Percentiles rank a stretch among this genome's conserved stretches.
These are phyloP conservation scores for Epithemia pelagica DNA, from an alignment of 108 stramenopile genomes.

Conservation along the genomic window DNA sequence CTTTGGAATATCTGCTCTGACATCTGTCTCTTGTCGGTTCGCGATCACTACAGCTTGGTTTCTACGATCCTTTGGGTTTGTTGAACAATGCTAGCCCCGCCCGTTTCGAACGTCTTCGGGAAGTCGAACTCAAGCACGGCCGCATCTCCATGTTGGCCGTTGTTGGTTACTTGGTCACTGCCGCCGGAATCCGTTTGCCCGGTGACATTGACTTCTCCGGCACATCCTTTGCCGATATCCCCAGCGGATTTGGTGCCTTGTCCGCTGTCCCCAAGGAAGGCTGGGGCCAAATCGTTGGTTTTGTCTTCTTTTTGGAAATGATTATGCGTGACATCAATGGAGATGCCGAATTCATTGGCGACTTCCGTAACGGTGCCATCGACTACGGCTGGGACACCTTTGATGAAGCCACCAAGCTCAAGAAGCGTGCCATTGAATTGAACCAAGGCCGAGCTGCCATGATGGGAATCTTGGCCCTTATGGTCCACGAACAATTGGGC, in stretches of 20 bases:
- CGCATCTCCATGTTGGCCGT: constrained; percentile 70
- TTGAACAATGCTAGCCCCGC: constrained; percentile 17
- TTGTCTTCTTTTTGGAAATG: constrained; percentile 63
- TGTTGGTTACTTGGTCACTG: constrained; percentile 63
- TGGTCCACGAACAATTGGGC: constrained; percentile 78
- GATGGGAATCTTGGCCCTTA: constrained; percentile 85
- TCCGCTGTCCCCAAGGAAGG: constrained; percentile 47
- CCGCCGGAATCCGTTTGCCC: constrained; percentile 49
- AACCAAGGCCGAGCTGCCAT: constrained; percentile 86
- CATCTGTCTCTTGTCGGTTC: not conserved
- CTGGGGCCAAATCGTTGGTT: constrained; percentile 53
- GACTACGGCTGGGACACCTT: constrained; percentile 76
- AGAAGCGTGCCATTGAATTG: constrained; percentile 84
- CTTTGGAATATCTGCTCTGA: too few relatives aligned
- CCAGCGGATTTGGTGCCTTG: constrained; percentile 56
- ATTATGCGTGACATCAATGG: constrained; percentile 66
- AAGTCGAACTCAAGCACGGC: constrained; percentile 69
- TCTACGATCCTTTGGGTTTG: constrained; percentile 26
- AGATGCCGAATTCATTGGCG: constrained; percentile 55
- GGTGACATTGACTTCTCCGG: constrained; percentile 39
- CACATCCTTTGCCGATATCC: constrained; percentile 34
- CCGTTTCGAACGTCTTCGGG: constrained; percentile 47
- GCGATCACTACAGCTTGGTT: constrained; percentile 55
- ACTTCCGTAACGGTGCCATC: constrained; percentile 63
- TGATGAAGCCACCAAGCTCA: constrained; percentile 47